Conservation (phyloP, 345 rosid genomes). For the Dipteronia sinensis region DNA sequence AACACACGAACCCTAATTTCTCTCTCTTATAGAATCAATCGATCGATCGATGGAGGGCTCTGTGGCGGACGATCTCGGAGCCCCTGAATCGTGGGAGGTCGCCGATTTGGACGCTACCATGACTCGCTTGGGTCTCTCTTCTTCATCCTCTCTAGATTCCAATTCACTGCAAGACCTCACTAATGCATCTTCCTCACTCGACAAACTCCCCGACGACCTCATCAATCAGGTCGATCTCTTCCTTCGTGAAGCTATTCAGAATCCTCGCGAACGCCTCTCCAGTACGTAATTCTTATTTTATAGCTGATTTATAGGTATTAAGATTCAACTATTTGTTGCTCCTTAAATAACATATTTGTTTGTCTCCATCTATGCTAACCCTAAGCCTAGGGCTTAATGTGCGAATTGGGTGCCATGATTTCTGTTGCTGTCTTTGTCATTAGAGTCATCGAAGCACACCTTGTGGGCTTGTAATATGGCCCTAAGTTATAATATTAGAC, state of each 20-base stretch:
- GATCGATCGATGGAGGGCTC: constrained; percentile 58
- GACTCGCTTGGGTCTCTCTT: constrained; percentile 63
- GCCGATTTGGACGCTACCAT: constrained; percentile 76
- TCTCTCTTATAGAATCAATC: not conserved
- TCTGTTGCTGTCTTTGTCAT: too few relatives aligned
- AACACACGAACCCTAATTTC: constrained; percentile 19
- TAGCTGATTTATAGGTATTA: too few relatives aligned
- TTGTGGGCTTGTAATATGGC: too few relatives aligned
- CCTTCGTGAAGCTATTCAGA: constrained; percentile 73
- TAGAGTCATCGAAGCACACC: too few relatives aligned
- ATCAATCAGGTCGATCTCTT: constrained; percentile 69
- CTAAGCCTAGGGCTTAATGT: too few relatives aligned
- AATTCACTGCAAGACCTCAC: constrained; percentile 17
- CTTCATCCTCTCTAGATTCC: constrained; percentile 31
- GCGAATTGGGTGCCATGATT: too few relatives aligned
- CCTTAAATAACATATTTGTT: too few relatives aligned
- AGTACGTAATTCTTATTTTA: constrained; percentile 32
- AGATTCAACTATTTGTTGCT: too few relatives aligned
- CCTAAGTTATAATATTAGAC: not conserved
- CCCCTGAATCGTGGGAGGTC: constrained; percentile 89
- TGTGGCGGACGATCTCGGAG: constrained; percentile 67
- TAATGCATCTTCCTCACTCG: constrained; percentile 26
- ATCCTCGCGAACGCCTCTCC: constrained; percentile 82
- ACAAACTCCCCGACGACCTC: constrained; percentile 40
- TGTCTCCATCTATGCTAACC: too few relatives aligned